Evolutionary conservation across 2,329 filamentous ascomycete species (phyloP).

Genomic region (Monilinia polystroma): DNA sequence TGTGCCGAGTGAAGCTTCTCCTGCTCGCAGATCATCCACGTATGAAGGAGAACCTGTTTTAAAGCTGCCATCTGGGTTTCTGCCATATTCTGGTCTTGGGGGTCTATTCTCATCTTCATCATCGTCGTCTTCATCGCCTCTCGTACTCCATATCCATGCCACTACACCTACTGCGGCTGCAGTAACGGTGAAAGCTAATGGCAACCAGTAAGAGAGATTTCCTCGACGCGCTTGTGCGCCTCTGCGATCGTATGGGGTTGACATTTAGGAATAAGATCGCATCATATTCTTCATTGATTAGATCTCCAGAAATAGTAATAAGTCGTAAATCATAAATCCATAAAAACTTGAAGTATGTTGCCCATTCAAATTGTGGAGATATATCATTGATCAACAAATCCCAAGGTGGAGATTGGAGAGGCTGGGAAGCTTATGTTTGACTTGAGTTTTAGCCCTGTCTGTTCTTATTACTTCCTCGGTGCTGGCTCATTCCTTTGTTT

Average conservation of each 20-base stretch:
- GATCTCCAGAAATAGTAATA: conserved; percentile 7
- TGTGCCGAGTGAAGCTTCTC: conserved; percentile 46
- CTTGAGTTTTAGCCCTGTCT: conserved; percentile 14
- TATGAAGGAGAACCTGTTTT: conserved; percentile 44
- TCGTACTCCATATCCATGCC: conserved; percentile 93
- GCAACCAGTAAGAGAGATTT: conserved; percentile 82
- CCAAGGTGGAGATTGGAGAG: conserved; percentile 20
- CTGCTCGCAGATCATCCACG: conserved; percentile 42
- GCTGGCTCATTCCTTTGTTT: neutral
- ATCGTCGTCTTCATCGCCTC: conserved; percentile 69
- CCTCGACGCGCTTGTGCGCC: conserved; percentile 52
- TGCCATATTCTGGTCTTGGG: conserved; percentile 46
- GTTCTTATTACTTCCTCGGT: conserved; percentile 2
- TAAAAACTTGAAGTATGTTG: conserved; percentile 18
- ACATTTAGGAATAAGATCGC: conserved; percentile 49
- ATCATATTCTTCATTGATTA: conserved; percentile 29
- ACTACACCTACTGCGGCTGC: conserved; percentile 82
- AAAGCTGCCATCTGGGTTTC: conserved; percentile 38
- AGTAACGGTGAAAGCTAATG: conserved; percentile 80
- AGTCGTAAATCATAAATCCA: conserved; percentile 22
- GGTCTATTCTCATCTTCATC: conserved; percentile 50
- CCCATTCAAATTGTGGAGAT: conserved; percentile 23
- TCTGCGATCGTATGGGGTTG: conserved; percentile 60
- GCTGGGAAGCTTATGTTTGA: conserved; percentile 18
- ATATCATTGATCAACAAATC: conserved; percentile 24